A percentile compares a stretch with the other conserved stretches of the same genome.
These are phyloP conservation scores for Lasiosphaeria ovina DNA, from an alignment of 495 filamentous ascomycete species.

Conservation along the genomic window DNA sequence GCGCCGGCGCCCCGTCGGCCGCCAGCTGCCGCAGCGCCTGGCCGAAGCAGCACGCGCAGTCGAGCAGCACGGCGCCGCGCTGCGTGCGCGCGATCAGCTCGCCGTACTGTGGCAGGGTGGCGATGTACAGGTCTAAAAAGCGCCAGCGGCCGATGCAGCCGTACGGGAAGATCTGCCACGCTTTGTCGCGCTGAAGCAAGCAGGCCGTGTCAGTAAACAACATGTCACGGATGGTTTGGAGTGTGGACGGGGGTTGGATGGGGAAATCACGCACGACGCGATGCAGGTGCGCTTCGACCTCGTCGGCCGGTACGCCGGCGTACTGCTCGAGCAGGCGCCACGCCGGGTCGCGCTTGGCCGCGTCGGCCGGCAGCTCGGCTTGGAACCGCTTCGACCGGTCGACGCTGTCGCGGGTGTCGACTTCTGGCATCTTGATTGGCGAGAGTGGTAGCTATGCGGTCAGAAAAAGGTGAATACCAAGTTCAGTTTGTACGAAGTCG, in stretches of 20 bases:
- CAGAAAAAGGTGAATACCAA: not conserved
- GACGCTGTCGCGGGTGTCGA: not conserved
- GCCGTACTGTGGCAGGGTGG: conserved; percentile 25
- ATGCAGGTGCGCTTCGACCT: conserved; percentile 48
- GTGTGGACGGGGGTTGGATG: too few relatives aligned
- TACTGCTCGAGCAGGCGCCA: not conserved
- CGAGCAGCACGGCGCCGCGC: conserved; percentile 38
- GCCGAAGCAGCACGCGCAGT: conserved; percentile 51
- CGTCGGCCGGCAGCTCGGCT: not conserved
- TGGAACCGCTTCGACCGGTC: not conserved
- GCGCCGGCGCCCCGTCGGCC: conserved; percentile 40
- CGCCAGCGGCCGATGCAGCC: conserved; percentile 42
- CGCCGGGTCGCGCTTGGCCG: not conserved
- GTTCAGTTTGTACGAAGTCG: not conserved
- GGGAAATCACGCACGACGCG: conserved; percentile 47
- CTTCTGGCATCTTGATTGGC: not conserved
- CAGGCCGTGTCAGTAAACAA: not conserved
- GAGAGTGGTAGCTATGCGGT: too few relatives aligned
- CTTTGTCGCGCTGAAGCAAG: conserved; percentile 37
- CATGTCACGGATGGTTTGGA: too few relatives aligned
- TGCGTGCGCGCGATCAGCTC: conserved; percentile 24
- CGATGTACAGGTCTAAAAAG: conserved; percentile 40
- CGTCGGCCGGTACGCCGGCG: conserved; percentile 34
- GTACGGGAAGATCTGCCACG: conserved; percentile 39
- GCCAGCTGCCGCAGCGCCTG: conserved; percentile 48